A percentile compares a stretch with the other conserved stretches of the same genome.
Evolutionary conservation across 2,329 filamentous ascomycete species (phyloP).

Genomic region (Paracorniculantispora psalliotae): DNA sequence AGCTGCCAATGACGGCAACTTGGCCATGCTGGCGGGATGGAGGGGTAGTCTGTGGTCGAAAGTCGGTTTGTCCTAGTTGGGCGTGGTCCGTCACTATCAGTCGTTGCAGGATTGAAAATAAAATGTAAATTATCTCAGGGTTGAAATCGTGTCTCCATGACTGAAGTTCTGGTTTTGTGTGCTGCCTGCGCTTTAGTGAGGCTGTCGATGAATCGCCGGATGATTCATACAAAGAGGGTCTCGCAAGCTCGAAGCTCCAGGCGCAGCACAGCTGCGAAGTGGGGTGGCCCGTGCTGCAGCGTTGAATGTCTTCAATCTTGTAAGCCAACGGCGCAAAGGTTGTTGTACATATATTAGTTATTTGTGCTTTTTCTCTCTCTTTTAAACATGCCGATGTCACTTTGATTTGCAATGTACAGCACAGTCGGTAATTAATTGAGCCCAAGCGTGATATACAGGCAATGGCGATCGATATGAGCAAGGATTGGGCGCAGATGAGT

Average conservation of each 20-base stretch:
- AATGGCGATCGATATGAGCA: too few species aligned
- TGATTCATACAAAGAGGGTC: constrained; percentile 14
- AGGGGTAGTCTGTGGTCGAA: neutral
- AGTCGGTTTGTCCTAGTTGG: neutral
- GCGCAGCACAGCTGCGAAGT: neutral
- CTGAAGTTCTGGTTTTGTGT: neutral
- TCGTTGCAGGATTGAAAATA: neutral
- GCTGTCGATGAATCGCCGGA: constrained; percentile 11
- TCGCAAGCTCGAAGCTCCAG: constrained; percentile 11
- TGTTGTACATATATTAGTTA: too few species aligned
- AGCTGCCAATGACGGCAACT: constrained; percentile 67
- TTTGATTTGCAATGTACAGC: too few species aligned
- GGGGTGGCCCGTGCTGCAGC: constrained; percentile 6
- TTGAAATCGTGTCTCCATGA: constrained; percentile 10
- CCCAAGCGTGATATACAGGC: too few species aligned
- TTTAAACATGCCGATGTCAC: too few species aligned
- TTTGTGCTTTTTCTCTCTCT: too few species aligned
- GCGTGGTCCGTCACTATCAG: too few species aligned
- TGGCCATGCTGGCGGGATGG: constrained; percentile 29
- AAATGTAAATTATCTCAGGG: neutral
- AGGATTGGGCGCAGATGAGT: too few species aligned
- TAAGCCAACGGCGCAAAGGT: too few species aligned
- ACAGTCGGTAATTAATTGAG: too few species aligned
- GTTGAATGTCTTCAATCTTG: neutral
- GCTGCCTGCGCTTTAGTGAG: neutral